Evolutionary conservation across 192 early-diverging fungal genomes (phyloP).

Genomic region (Pilaira anomala): DNA sequence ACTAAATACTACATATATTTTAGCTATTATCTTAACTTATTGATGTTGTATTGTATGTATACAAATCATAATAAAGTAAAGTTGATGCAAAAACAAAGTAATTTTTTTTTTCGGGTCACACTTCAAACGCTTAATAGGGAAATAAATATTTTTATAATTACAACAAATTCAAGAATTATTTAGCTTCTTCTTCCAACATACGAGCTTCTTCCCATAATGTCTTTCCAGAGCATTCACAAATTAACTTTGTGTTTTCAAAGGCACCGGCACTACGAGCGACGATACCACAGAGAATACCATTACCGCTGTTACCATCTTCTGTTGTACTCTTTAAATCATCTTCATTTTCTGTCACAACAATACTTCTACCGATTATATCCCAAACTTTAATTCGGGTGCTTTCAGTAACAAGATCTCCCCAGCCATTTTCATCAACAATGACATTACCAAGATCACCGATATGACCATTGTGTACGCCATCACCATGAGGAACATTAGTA

Average conservation of each 20-base stretch:
- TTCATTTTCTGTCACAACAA: constrained; percentile 62
- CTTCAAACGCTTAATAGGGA: too few relatives aligned
- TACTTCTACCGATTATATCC: constrained; percentile 86
- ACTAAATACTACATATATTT: too few relatives aligned
- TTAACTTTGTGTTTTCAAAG: constrained; percentile 86
- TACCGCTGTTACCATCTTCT: constrained; percentile 54
- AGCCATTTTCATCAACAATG: constrained; percentile 61
- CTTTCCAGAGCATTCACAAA: constrained; percentile 81
- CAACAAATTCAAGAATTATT: too few relatives aligned
- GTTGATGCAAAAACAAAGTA: too few relatives aligned
- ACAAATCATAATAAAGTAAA: too few relatives aligned
- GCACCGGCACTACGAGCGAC: constrained; percentile 86
- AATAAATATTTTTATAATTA: too few relatives aligned
- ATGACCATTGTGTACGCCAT: constrained; percentile 41
- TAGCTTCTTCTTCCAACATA: constrained; percentile 6
- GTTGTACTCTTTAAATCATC: constrained; percentile 51
- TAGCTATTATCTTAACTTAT: too few relatives aligned
- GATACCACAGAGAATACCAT: constrained; percentile 73
- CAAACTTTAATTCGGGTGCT: constrained; percentile 73
- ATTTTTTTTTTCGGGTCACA: too few relatives aligned
- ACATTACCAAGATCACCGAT: constrained; percentile 69
- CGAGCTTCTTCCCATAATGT: constrained; percentile 86
- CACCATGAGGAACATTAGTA: constrained; percentile 45
- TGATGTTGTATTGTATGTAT: too few relatives aligned
- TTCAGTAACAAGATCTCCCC: constrained; percentile 76